Evolutionary conservation across 352 stramenopile genomes (phyloP).

Genomic region (Globisporangium parvum): DNA sequence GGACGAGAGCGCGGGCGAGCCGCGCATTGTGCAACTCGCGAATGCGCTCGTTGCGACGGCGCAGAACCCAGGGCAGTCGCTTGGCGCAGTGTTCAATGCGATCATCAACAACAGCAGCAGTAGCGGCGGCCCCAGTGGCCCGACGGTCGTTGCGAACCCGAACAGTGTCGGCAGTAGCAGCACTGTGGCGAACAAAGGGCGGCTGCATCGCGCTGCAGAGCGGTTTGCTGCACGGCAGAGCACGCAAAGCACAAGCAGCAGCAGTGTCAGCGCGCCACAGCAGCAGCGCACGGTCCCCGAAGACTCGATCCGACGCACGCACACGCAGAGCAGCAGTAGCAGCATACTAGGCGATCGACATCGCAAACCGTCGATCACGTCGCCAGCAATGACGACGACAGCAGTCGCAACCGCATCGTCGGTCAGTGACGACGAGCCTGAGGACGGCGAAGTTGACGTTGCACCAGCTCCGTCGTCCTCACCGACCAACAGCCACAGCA

Average conservation of each 20-base stretch:
- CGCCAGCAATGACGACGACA: constrained; percentile 14
- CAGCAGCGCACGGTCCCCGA: constrained; percentile 11
- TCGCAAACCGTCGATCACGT: constrained; percentile 30
- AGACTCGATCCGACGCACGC: constrained; percentile 35
- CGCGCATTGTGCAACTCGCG: constrained; percentile 51
- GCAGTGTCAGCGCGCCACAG: background rate
- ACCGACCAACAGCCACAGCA: background rate
- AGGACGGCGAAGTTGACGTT: constrained; percentile 45
- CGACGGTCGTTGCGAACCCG: constrained; percentile 1
- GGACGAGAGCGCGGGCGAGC: constrained; percentile 40
- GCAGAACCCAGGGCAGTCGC: constrained; percentile 43
- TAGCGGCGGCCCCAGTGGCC: too few relatives aligned
- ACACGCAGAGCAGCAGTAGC: constrained; percentile 21
- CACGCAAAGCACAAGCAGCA: constrained; percentile 17
- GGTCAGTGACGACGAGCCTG: constrained; percentile 26
- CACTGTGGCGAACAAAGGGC: constrained; percentile 26
- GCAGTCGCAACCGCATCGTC: constrained; percentile 1
- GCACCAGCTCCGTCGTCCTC: constrained; percentile 1
- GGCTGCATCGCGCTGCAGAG: constrained; percentile 64
- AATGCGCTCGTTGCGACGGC: constrained; percentile 25
- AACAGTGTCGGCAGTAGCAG: constrained; percentile 35
- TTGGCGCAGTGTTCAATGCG: constrained; percentile 67
- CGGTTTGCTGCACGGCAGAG: constrained; percentile 43
- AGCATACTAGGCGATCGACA: constrained; percentile 15
- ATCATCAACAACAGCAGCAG: constrained; percentile 49